A percentile compares a stretch with the other conserved stretches of the same genome.
Conservation (phyloP, 208 protist genomes). For the Acanthamoeba polyphaga region DNA sequence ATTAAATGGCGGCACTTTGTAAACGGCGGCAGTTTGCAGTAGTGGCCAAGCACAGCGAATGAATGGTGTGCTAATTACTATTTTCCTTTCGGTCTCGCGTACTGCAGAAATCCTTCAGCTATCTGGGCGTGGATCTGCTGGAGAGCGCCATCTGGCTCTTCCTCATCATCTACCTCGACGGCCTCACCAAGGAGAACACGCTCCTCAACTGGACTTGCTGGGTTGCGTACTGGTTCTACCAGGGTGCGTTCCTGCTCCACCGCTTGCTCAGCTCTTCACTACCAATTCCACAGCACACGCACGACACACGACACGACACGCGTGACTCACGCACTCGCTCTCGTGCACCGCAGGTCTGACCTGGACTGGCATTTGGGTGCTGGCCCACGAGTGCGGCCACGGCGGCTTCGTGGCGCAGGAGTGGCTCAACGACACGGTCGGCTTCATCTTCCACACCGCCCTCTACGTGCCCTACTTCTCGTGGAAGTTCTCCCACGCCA, state of each 20-base stretch:
- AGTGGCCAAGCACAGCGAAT: not conserved
- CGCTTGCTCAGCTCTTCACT: not conserved
- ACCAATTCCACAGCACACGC: too few relatives aligned
- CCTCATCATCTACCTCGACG: constrained; percentile 59
- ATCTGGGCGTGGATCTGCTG: constrained; percentile 21
- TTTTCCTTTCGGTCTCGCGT: not conserved
- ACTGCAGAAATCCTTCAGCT: constrained; percentile 37
- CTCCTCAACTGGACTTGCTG: constrained; percentile 64
- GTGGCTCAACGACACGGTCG: constrained; percentile 93
- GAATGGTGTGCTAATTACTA: not conserved
- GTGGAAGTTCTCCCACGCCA: constrained; percentile 95
- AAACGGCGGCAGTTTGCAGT: not conserved
- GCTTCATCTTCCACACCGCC: constrained; percentile 92
- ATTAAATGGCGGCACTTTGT: too few relatives aligned
- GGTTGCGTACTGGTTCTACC: constrained; percentile 73
- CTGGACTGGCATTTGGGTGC: constrained; percentile 94
- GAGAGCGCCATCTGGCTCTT: not conserved
- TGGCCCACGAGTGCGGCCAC: constrained; percentile 97
- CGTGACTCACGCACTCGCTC: not conserved
- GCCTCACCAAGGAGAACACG: constrained; percentile 22
- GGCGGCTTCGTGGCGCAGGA: constrained; percentile 91
- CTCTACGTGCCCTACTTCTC: constrained; percentile 90
- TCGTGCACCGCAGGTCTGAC: constrained; percentile 84
- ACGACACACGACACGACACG: not conserved
- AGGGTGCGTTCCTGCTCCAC: not conserved